Percentiles rank a stretch among this genome's conserved stretches.
These are phyloP conservation scores for Cladosporium sp. DNA, from an alignment of 2,329 filamentous ascomycete genomes.

Conservation along the genomic window DNA sequence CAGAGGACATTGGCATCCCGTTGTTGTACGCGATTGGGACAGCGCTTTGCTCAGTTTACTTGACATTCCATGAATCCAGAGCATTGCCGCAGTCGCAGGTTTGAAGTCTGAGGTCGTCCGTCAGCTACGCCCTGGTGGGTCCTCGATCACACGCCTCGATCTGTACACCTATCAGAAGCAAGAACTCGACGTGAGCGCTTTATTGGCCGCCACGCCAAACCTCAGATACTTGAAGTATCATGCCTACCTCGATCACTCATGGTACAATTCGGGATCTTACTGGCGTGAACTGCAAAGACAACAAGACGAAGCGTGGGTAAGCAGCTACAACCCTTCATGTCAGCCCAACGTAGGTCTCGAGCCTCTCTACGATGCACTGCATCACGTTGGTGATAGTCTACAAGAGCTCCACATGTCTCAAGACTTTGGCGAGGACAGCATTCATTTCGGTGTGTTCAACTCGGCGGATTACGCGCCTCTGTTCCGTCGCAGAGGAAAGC, in stretches of 20 bases:
- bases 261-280: neutral
- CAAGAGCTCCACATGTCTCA: slow-evolving; percentile 8
- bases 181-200: neutral
- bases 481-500: neutral
- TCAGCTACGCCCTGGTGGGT: slow-evolving; percentile 1
- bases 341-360: neutral
- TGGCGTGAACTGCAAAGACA: no score
- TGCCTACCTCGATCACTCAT: neutral
- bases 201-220: slow-evolving; percentile 6
- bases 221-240: slow-evolving; percentile 8
- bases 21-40: neutral
- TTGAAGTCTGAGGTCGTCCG: neutral
- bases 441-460: neutral
- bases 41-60: neutral
- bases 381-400: slow-evolving; percentile 1
- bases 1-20: neutral
- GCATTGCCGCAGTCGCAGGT: neutral
- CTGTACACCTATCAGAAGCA: slow-evolving; percentile 4
- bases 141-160: slow-evolving; percentile 8
- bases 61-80: neutral
- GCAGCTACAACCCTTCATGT: no score
- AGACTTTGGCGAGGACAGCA: neutral
- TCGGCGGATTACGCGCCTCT: neutral
- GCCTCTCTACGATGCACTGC: slow-evolving; percentile 4
- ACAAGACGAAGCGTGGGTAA: no score